phyloP scores from a whole-genome alignment of 2,329 filamentous ascomycete species.

The Colletotrichum sidae region DNA sequence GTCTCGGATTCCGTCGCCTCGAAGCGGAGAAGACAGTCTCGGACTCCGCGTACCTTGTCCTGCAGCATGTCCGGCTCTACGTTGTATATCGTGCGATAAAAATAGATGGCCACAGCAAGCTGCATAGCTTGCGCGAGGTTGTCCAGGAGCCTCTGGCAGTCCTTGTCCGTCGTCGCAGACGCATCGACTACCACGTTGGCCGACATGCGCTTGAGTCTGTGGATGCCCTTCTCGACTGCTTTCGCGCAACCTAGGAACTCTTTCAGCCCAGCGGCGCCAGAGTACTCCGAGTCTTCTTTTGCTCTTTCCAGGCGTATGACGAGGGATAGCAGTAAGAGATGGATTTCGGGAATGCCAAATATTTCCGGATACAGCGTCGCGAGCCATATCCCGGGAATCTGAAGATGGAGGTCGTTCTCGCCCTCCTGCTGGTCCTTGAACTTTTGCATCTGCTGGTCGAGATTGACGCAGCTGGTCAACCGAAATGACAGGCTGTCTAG shows the following conservation, averaged over 20 bases:
- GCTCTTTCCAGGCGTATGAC: slow-evolving; percentile 51
- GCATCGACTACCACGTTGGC: slow-evolving; percentile 10
- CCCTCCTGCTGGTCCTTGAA: slow-evolving; percentile 49
- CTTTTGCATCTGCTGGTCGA: slow-evolving; percentile 46
- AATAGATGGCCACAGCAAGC: slow-evolving; percentile 51
- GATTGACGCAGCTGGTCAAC: slow-evolving; percentile 43
- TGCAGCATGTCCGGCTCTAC: slow-evolving; percentile 50
- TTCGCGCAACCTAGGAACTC: slow-evolving; percentile 48
- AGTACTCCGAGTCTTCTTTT: slow-evolving; percentile 45
- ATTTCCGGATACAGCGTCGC: slow-evolving; percentile 54
- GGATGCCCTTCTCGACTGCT: slow-evolving; percentile 47
- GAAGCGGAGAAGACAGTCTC: slow-evolving; percentile 46
- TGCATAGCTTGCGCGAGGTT: slow-evolving; percentile 49
- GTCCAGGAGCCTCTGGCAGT: slow-evolving; percentile 38
- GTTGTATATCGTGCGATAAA: slow-evolving; percentile 53
- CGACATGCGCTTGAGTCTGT: slow-evolving; percentile 33
- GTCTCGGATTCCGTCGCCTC: slow-evolving; percentile 40
- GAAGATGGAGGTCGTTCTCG: slow-evolving; percentile 53
- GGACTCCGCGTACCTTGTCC: slow-evolving; percentile 45
- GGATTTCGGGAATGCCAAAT: slow-evolving; percentile 52
- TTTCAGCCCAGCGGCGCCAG: slow-evolving; percentile 36
- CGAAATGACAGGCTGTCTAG: slow-evolving; percentile 48
- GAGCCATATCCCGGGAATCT: slow-evolving; percentile 49
- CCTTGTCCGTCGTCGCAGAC: background rate
- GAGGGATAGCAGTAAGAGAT: slow-evolving; percentile 47